Conservation (phyloP, 495 filamentous ascomycete genomes). For the Lasiosphaeria ovina region DNA sequence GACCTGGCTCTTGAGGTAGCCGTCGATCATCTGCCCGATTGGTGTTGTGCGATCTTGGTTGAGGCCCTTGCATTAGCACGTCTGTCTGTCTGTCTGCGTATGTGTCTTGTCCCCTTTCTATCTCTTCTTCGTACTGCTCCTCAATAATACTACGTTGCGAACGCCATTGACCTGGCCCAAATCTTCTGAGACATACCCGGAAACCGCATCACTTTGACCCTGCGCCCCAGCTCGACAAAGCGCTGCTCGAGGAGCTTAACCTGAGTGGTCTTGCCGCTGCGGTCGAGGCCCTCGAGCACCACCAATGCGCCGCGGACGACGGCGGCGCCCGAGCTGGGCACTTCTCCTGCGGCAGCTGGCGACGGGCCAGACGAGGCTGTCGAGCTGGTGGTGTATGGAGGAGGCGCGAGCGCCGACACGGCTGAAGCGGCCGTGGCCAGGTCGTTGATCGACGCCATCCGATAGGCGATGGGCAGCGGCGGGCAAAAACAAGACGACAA, state of each 20-base stretch:
- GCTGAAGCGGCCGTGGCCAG: slow-evolving; percentile 42
- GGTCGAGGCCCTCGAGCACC: slow-evolving; percentile 90
- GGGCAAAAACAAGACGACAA: too few relatives aligned
- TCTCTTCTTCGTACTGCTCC: neutral
- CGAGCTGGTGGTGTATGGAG: slow-evolving; percentile 8
- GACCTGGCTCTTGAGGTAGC: slow-evolving; percentile 72
- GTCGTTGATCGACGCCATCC: slow-evolving; percentile 46
- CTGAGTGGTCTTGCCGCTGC: slow-evolving; percentile 94
- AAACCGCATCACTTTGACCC: slow-evolving; percentile 77
- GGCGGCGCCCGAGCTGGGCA: neutral
- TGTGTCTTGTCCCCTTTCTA: too few relatives aligned
- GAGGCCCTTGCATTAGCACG: neutral
- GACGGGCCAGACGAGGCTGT: slow-evolving; percentile 11
- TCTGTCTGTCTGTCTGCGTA: neutral
- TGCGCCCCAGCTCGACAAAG: slow-evolving; percentile 59
- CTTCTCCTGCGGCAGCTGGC: neutral
- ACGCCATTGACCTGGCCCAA: neutral
- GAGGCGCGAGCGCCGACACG: slow-evolving; percentile 31
- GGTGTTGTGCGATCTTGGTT: slow-evolving; percentile 75
- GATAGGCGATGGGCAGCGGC: too few relatives aligned
- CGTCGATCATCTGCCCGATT: slow-evolving; percentile 86
- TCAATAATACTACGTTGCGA: neutral
- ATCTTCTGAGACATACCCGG: slow-evolving; percentile 59
- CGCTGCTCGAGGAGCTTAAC: slow-evolving; percentile 65
- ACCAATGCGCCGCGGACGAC: slow-evolving; percentile 68